Percentiles rank a stretch among this genome's conserved stretches.
phyloP scores from a whole-genome alignment of 1,284 basidiomycete species.

The Melampsora americana region DNA sequence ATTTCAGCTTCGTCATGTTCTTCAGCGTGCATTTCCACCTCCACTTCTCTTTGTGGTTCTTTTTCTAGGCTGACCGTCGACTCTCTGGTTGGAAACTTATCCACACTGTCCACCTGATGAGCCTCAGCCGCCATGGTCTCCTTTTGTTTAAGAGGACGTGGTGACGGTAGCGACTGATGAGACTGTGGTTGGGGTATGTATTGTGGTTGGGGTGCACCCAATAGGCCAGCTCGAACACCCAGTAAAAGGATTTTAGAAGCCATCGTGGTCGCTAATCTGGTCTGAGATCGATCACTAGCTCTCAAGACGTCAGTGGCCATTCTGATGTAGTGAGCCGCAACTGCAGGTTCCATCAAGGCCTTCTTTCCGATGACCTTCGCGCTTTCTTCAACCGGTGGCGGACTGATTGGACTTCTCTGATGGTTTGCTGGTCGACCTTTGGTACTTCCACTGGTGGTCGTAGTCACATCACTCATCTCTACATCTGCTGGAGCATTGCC shows the following conservation, averaged over 20 bases:
- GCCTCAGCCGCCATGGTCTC: neutral
- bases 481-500: constrained; percentile 17
- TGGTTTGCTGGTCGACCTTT: neutral
- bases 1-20: neutral
- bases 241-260: constrained; percentile 36
- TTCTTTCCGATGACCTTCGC: constrained; percentile 2
- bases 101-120: neutral
- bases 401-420: constrained; percentile 6
- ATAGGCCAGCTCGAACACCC: constrained; percentile 32
- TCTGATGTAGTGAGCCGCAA: constrained; percentile 39
- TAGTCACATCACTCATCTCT: constrained; percentile 24
- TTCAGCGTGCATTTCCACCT: constrained; percentile 2
- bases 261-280: constrained; percentile 38
- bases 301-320: constrained; percentile 41
- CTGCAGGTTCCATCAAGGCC: constrained; percentile 38
- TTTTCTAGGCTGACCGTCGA: neutral
- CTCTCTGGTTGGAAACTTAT: neutral
- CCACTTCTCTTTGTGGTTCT: neutral
- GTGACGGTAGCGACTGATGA: neutral
- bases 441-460: neutral
- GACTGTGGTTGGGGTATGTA: neutral
- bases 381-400: neutral
- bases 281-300: constrained; percentile 39
- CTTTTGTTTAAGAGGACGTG: neutral
- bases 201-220: constrained; percentile 13